These are phyloP conservation scores for Xerocomellus chrysenteron DNA, from an alignment of 768 basidiomycete genomes.

Conservation along the genomic window DNA sequence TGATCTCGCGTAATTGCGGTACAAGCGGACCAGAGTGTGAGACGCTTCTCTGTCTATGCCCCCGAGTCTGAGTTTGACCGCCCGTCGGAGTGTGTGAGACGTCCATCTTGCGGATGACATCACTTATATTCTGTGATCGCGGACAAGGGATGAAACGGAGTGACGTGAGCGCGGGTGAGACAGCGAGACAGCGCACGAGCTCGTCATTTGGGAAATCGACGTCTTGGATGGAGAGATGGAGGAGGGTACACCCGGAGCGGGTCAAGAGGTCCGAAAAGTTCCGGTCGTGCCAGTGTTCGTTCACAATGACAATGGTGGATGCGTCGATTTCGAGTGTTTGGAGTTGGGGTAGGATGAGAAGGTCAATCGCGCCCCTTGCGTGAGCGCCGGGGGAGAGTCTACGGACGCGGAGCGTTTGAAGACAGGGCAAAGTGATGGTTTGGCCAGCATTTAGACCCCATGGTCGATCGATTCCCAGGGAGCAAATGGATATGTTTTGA, in stretches of 20 bases:
- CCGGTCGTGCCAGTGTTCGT: conserved; percentile 5
- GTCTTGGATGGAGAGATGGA: conserved; percentile 12
- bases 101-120: conserved; percentile 7
- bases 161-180: conserved; percentile 8
- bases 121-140: conserved; percentile 12
- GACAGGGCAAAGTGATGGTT: conserved; percentile 6
- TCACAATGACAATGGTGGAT: not conserved
- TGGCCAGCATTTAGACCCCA: not conserved
- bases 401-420: conserved; percentile 19
- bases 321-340: conserved; percentile 20
- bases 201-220: conserved; percentile 18
- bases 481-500: conserved; percentile 20
- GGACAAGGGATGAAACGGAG: conserved; percentile 18
- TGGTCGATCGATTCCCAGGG: conserved; percentile 14
- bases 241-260: conserved; percentile 16
- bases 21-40: not conserved
- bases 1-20: conserved; percentile 13
- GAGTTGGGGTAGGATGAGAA: conserved; percentile 18
- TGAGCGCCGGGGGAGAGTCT: not conserved
- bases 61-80: not conserved
- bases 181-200: conserved; percentile 19
- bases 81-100: not conserved
- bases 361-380: conserved; percentile 4
- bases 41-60: not conserved
- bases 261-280: conserved; percentile 17